Conservation (phyloP, 768 basidiomycete species). For the Naganishia randhawae region DNA sequence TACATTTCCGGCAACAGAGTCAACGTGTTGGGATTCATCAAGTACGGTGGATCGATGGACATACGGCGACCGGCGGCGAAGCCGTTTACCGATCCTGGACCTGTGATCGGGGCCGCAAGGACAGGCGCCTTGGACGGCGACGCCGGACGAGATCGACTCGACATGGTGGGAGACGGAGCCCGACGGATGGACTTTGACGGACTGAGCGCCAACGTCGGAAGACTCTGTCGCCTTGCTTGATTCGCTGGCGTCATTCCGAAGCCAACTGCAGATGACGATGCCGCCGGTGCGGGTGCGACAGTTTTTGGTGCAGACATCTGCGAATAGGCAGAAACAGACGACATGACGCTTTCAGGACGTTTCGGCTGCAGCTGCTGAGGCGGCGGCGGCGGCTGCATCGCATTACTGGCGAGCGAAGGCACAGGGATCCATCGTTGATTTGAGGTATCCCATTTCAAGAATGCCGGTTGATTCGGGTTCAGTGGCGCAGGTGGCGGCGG, state of each 20-base stretch:
- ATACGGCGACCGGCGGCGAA: conserved; percentile 20
- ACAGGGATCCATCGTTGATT: conserved; percentile 30
- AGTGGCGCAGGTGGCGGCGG: conserved; percentile 13
- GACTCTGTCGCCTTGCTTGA: conserved; percentile 24
- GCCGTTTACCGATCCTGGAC: neutral
- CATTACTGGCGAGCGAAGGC: neutral
- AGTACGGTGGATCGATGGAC: conserved; percentile 30
- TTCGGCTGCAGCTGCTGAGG: neutral
- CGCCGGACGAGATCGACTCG: conserved; percentile 20
- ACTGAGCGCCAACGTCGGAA: conserved; percentile 22
- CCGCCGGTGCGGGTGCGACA: neutral
- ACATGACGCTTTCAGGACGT: conserved; percentile 21
- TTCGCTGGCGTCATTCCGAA: neutral
- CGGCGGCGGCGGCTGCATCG: neutral
- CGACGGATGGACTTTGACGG: conserved; percentile 1
- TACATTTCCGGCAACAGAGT: conserved; percentile 47
- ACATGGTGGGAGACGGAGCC: conserved; percentile 5
- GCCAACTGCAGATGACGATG: neutral
- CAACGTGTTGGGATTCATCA: conserved; percentile 35
- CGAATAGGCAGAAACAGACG: conserved; percentile 29
- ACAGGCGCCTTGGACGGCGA: conserved; percentile 1
- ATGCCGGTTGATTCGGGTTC: conserved; percentile 26
- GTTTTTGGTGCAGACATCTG: conserved; percentile 21
- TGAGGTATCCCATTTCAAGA: conserved; percentile 28
- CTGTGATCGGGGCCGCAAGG: neutral